phyloP scores from a whole-genome alignment of 2,329 filamentous ascomycete species.

The Arthrobotrys iridis region DNA sequence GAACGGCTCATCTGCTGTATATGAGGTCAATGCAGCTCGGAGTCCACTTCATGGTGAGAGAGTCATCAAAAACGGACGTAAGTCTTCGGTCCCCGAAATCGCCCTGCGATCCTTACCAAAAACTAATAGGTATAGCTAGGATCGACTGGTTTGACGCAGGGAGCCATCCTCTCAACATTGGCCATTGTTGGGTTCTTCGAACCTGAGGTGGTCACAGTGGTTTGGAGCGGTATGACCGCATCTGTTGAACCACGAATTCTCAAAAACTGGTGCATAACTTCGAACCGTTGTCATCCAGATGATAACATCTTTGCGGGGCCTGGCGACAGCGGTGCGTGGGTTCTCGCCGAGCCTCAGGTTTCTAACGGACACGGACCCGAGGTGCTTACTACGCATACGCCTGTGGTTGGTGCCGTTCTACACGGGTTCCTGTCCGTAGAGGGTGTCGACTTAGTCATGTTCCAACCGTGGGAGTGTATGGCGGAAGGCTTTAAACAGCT shows the following conservation, averaged over 20 bases:
- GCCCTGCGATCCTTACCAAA: background rate
- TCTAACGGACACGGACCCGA: background rate
- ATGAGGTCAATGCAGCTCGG: constrained; percentile 45
- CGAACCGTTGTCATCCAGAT: background rate
- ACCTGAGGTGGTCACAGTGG: constrained; percentile 4
- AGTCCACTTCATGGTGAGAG: constrained; percentile 33
- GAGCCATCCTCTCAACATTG: constrained; percentile 23
- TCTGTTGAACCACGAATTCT: constrained; percentile 31
- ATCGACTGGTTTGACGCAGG: constrained; percentile 37
- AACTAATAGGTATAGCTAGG: constrained; percentile 13
- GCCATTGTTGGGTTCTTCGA: constrained; percentile 39
- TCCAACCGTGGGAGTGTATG: constrained; percentile 47
- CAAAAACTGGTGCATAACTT: constrained; percentile 45
- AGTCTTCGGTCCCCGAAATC: background rate
- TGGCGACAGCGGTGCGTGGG: constrained; percentile 47
- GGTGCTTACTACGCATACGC: constrained; percentile 13
- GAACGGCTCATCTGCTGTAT: constrained; percentile 16
- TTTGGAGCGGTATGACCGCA: background rate
- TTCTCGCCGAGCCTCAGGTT: constrained; percentile 25
- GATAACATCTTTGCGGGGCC: constrained; percentile 29
- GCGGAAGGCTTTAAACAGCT: constrained; percentile 27
- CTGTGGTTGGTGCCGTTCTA: constrained; percentile 33
- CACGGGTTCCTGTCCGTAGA: constrained; percentile 43
- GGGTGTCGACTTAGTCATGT: constrained; percentile 44
- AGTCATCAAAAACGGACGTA: constrained; percentile 46